Base-by-base conservation (phyloP, 78 protist species). In the Diacronema lutheri region DNA sequence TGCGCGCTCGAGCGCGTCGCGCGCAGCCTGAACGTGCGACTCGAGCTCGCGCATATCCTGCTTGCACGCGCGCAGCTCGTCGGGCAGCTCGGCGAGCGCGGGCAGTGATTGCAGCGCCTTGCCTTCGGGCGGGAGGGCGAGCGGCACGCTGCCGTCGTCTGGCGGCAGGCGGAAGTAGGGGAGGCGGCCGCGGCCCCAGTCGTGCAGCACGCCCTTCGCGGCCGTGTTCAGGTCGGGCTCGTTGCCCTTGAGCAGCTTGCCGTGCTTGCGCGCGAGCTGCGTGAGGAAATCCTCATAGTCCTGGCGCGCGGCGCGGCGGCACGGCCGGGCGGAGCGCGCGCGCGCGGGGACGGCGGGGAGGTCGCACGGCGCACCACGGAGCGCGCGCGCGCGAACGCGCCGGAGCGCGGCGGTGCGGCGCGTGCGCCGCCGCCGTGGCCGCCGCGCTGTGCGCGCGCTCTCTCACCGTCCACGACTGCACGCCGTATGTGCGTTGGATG, bases 91-190 rank as follows among this genome's bases (percentile, higher is more conserved):
- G n/a, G n/a, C n/a, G n/a, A n/a, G n/a, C n/a, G n/a, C n/a, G n/a
- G n/a, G n/a, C n/a, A n/a, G n/a, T n/a, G n/a, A n/a, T n/a, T 12
- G n/a, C n/a, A 1, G 12, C 29, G 37, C 16, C 23, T 31, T 25
- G 58, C 56, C 21, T 3, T 10, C 41, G n/a, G 38, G 44, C 23
- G 40, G n/a, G 14, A 0, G 37, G 38, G 14, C 58, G 21, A 16
- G 79, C 29, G 0, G 38, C 79, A 2, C 31, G 35, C 4, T 3
- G 58, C 35, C 57, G 23, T 44, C 64, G 40, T 64, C 64, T 19
- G 97, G 94, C 25, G 99, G 98, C 21, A 90, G 71, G 11, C 29
- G 72, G 84, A 95, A 97, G 93, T 87, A 97, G 29, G 99, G 99
- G 55, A 97, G 64, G 35, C 84, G 29, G 29, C 99, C 99, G 29